Evolutionary conservation across 2,329 filamentous ascomycete genomes (phyloP).

Genomic region (Xylariaceae sp.): DNA sequence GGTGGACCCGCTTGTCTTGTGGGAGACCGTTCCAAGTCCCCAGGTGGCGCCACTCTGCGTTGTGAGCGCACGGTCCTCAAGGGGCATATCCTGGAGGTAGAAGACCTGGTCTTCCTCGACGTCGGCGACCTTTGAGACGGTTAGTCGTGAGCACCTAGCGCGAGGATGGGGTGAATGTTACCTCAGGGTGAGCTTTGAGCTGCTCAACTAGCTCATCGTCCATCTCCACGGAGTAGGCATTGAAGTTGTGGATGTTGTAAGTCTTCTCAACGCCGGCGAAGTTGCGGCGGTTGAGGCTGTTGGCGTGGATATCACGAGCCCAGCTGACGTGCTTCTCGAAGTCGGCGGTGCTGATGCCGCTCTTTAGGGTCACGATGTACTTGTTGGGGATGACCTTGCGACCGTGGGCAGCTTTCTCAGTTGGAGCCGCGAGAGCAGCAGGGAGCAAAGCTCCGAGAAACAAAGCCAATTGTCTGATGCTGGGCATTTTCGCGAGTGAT

Average conservation of each 20-base stretch:
- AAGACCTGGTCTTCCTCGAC: conserved; percentile 25
- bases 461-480: conserved; percentile 28
- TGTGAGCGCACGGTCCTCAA: too few relatives aligned
- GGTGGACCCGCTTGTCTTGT: conserved; percentile 26
- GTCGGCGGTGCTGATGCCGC: conserved; percentile 29
- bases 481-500: conserved; percentile 20
- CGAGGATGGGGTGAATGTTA: neutral
- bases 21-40: conserved; percentile 41
- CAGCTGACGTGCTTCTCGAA: conserved; percentile 36
- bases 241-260: conserved; percentile 26
- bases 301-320: conserved; percentile 15
- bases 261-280: conserved; percentile 36
- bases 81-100: conserved; percentile 18
- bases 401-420: conserved; percentile 16
- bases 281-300: too few relatives aligned
- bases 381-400: conserved; percentile 31
- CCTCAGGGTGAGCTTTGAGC: neutral
- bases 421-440: conserved; percentile 26
- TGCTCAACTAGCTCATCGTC: conserved; percentile 21
- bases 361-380: conserved; percentile 32
- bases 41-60: conserved; percentile 39
- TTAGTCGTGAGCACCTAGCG: conserved; percentile 2
- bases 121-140: conserved; percentile 23
- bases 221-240: conserved; percentile 27
- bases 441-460: conserved; percentile 32